Percentiles rank a stretch among this genome's conserved stretches.
phyloP scores from a whole-genome alignment of 495 filamentous ascomycete species.

The Hypoxylon perforatum region DNA sequence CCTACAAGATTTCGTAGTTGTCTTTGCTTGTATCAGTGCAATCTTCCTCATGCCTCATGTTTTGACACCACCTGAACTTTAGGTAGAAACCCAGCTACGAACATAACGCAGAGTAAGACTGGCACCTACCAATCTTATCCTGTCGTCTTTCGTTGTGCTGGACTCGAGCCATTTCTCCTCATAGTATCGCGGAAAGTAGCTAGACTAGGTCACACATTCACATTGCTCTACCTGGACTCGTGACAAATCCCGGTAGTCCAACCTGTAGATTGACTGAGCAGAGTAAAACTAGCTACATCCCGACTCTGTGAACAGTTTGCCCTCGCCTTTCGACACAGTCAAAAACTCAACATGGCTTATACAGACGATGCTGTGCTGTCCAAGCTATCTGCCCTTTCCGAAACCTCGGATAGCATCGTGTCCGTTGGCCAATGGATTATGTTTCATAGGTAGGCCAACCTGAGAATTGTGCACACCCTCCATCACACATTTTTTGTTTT shows the following conservation, averaged over 20 bases:
- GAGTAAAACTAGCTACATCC: constrained; percentile 25
- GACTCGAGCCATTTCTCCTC: constrained; percentile 13
- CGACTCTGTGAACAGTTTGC: background rate
- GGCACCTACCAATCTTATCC: constrained; percentile 5
- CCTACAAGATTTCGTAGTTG: background rate
- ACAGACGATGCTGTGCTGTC: constrained; percentile 92
- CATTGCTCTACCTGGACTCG: constrained; percentile 9
- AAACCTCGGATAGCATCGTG: constrained; percentile 95
- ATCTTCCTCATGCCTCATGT: background rate
- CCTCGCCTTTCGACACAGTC: background rate
- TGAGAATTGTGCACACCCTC: constrained; percentile 12
- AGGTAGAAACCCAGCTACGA: constrained; percentile 24
- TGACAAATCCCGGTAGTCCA: constrained; percentile 31
- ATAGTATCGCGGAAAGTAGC: constrained; percentile 25
- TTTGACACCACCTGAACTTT: constrained; percentile 14
- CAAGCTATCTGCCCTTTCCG: constrained; percentile 93
- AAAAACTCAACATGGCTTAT: constrained; percentile 76
- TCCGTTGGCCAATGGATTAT: constrained; percentile 98
- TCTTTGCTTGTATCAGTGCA: constrained; percentile 2
- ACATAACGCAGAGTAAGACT: constrained; percentile 10
- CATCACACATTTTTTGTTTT: constrained; percentile 8
- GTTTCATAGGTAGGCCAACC: constrained; percentile 85
- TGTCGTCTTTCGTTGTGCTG: constrained; percentile 10
- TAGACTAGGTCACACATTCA: constrained; percentile 20
- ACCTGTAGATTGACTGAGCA: constrained; percentile 35